Conservation (phyloP, 139 green algal species). For the Chlorella sp. region DNA sequence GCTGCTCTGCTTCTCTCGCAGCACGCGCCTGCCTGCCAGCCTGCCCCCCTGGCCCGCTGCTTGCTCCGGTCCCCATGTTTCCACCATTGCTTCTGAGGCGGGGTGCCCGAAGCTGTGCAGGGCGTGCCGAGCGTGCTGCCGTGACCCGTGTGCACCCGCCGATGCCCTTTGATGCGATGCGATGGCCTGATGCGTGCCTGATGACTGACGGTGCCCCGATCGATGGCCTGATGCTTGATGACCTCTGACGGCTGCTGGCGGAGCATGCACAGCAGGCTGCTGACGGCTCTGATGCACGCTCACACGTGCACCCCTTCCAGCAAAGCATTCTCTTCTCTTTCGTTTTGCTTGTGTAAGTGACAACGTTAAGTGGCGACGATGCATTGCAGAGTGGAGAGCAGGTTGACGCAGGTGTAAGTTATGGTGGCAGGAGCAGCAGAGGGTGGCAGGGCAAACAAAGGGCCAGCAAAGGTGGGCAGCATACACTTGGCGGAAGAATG, state of each 20-base stretch:
- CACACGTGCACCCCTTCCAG: neutral
- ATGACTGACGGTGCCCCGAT: too few relatives aligned
- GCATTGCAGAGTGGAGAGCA: too few relatives aligned
- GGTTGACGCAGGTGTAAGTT: neutral
- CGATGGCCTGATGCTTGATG: neutral
- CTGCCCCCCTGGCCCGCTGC: neutral
- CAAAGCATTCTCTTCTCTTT: neutral
- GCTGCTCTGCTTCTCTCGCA: neutral
- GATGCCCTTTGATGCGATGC: too few relatives aligned
- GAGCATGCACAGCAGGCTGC: neutral
- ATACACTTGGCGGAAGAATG: too few relatives aligned
- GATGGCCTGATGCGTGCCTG: too few relatives aligned
- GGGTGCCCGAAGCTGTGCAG: neutral
- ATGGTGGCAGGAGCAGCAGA: neutral
- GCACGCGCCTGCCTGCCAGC: neutral
- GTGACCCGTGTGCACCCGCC: too few relatives aligned
- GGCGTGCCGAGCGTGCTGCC: neutral
- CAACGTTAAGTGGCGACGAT: too few relatives aligned
- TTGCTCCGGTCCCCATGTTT: neutral
- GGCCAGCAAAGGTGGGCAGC: too few relatives aligned
- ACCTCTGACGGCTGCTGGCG: neutral
- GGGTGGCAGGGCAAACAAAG: neutral
- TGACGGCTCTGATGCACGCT: neutral
- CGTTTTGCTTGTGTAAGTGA: neutral
- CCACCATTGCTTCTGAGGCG: neutral